Evolutionary conservation across 768 basidiomycete genomes (phyloP).

Genomic region (Atractiella rhizophila): DNA sequence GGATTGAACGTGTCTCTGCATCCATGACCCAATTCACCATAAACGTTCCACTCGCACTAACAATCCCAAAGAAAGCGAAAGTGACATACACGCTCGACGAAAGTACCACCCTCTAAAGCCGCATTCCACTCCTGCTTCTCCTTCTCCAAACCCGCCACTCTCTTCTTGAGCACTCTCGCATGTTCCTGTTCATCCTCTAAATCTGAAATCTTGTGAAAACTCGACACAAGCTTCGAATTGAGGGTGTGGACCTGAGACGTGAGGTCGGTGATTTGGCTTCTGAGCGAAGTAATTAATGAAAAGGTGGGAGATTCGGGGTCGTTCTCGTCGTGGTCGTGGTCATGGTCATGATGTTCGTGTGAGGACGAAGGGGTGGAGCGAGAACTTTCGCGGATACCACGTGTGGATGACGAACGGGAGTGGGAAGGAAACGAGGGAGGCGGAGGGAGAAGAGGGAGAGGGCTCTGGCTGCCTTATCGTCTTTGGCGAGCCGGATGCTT

Average conservation of each 20-base stretch:
- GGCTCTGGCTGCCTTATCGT: too few relatives aligned
- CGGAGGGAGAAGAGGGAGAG: too few relatives aligned
- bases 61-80: neutral
- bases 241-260: conserved; percentile 72
- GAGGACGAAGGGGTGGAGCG: too few relatives aligned
- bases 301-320: conserved; percentile 43
- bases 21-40: neutral
- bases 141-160: conserved; percentile 52
- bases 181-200: conserved; percentile 72
- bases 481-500: too few relatives aligned
- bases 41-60: neutral
- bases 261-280: conserved; percentile 57
- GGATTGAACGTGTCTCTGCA: conserved; percentile 40
- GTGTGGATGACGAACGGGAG: too few relatives aligned
- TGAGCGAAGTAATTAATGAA: conserved; percentile 51
- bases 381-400: too few relatives aligned
- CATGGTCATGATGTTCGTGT: too few relatives aligned
- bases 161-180: conserved; percentile 34
- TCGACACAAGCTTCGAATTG: conserved; percentile 72
- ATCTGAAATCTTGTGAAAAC: conserved; percentile 74
- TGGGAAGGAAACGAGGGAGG: too few relatives aligned
- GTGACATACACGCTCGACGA: conserved; percentile 48
- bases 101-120: conserved; percentile 63
- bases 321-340: conserved; percentile 20
- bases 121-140: conserved; percentile 69